Conservation (phyloP, 495 filamentous ascomycete species). For the Hyphodiscus hymeniophilus region DNA sequence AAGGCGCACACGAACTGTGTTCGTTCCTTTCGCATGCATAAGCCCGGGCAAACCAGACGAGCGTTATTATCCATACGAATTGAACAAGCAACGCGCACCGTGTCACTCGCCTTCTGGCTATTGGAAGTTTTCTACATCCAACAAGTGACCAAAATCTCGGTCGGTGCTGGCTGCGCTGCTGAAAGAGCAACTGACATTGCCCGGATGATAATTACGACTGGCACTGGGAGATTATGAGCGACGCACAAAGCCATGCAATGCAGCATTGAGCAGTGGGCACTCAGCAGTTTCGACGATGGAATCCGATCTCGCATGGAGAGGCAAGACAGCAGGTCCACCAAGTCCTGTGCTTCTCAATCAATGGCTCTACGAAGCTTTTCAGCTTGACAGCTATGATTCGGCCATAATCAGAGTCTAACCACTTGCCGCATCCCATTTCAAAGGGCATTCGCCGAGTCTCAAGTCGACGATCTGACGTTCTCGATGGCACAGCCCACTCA, state of each 20-base stretch:
- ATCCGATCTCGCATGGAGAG: no score
- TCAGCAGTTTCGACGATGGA: no score
- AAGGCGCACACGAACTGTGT: background rate
- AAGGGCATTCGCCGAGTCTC: background rate
- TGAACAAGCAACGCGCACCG: background rate
- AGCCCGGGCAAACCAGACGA: conserved; percentile 16
- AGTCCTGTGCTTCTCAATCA: background rate
- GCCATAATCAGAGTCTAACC: background rate
- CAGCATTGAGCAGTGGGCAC: no score
- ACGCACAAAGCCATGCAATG: no score
- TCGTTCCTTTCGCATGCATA: conserved; percentile 19
- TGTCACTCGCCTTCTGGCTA: background rate
- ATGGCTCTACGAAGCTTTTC: background rate
- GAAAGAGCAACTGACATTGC: no score
- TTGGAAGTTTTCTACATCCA: background rate
- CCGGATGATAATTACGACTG: no score
- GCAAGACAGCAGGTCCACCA: no score
- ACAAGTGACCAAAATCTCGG: no score
- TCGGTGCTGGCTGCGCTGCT: no score
- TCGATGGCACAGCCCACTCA: conserved; percentile 11
- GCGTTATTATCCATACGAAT: conserved; percentile 10
- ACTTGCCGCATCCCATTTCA: background rate
- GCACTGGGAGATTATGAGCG: no score
- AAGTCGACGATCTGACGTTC: background rate
- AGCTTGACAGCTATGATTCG: background rate